Conservation (phyloP, 2,329 filamentous ascomycete species). For the Colletotrichum falcatum region DNA sequence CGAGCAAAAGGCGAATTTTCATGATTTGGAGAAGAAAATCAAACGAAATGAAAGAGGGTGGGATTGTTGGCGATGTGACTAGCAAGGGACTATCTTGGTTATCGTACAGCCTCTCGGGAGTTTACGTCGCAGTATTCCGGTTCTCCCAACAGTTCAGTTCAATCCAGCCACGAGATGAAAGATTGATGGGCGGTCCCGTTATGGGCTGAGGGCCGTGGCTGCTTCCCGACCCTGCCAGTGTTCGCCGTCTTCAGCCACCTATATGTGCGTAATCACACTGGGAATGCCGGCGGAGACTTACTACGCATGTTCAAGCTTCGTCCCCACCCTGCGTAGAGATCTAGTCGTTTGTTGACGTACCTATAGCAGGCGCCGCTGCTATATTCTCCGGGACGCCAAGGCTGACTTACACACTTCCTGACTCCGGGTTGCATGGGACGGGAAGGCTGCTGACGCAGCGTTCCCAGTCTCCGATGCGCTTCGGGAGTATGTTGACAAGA, state of each 20-base stretch:
- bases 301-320: background rate
- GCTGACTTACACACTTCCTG: conserved; percentile 2
- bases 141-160: no score
- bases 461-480: background rate
- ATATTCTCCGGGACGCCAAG: conserved; percentile 13
- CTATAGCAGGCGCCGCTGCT: background rate
- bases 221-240: background rate
- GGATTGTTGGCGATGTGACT: background rate
- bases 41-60: background rate
- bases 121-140: background rate
- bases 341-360: background rate
- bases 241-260: background rate
- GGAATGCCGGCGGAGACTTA: background rate
- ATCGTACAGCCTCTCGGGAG: background rate
- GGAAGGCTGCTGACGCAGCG: conserved; percentile 21
- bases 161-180: background rate
- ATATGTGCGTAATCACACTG: background rate
- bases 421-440: background rate
- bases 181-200: background rate
- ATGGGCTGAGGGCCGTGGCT: no score
- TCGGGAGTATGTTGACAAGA: no score
- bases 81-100: background rate
- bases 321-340: background rate
- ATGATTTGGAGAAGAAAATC: no score
- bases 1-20: no score